Conservation (phyloP, 1,284 basidiomycete genomes). For the Naganishia sp. region DNA sequence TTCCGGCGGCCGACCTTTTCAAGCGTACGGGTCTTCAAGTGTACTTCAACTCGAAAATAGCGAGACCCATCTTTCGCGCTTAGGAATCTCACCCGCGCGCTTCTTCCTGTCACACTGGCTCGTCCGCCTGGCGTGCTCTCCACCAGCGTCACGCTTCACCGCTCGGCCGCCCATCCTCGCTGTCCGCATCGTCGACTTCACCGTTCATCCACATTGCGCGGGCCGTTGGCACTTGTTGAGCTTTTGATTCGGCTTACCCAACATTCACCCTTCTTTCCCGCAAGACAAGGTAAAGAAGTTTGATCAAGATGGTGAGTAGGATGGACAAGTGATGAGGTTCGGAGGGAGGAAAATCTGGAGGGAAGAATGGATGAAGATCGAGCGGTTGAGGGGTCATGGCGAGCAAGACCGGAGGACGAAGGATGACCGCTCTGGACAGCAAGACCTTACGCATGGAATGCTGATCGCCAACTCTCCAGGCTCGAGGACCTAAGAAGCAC, state of each 20-base stretch:
- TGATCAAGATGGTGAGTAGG: conserved; percentile 30
- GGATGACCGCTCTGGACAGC: background rate
- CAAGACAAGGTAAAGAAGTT: conserved; percentile 30
- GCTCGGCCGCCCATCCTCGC: conserved; percentile 7
- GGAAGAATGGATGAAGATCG: background rate
- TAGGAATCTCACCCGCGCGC: too few species aligned
- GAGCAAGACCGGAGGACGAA: background rate
- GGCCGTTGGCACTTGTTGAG: background rate
- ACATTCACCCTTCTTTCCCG: conserved; percentile 13
- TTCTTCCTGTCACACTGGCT: too few species aligned
- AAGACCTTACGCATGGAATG: background rate
- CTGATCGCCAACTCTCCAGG: conserved; percentile 57
- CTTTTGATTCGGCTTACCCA: conserved; percentile 25
- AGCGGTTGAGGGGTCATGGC: background rate
- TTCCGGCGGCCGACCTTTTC: background rate
- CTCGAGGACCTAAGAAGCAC: conserved; percentile 98
- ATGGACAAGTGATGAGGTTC: background rate
- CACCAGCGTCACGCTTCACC: conserved; percentile 1
- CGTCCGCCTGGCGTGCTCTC: background rate
- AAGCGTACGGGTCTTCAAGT: background rate
- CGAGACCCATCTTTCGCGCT: too few species aligned
- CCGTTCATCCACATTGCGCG: background rate
- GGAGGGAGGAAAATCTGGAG: background rate
- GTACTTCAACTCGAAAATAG: background rate
- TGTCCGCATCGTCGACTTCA: conserved; percentile 24